Percentiles rank a stretch among this genome's conserved stretches.
Evolutionary conservation across 169 alveolate species (phyloP).

Genomic region (Plasmodium billcollinsi): DNA sequence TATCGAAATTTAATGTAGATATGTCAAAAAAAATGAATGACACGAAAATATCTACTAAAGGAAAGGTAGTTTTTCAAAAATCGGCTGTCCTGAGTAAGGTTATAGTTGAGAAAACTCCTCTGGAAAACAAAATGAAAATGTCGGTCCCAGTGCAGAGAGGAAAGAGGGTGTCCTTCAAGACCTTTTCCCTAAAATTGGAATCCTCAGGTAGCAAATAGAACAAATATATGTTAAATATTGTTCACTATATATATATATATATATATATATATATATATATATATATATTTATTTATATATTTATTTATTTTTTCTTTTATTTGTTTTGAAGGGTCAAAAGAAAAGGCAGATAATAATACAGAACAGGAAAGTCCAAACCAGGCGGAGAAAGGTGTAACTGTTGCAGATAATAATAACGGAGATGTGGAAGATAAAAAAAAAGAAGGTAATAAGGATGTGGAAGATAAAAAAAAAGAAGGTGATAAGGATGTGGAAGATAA

Average conservation of each 20-base stretch:
- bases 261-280: too few species aligned
- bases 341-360: background rate
- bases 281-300: too few species aligned
- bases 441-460: background rate
- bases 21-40: background rate
- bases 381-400: background rate
- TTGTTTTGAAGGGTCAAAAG: background rate
- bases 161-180: conserved; percentile 47
- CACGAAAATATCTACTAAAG: conserved; percentile 1
- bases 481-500: background rate
- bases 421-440: background rate
- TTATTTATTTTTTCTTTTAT: too few species aligned
- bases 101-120: background rate
- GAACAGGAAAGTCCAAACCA: background rate
- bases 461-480: background rate
- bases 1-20: too few species aligned
- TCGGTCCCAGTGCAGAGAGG: conserved; percentile 7
- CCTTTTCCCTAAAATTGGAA: conserved; percentile 26
- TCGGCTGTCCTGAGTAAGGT: conserved; percentile 13
- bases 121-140: background rate
- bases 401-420: background rate
- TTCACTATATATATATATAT: too few species aligned
- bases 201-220: background rate
- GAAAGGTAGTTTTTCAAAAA: background rate
- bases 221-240: too few species aligned